phyloP scores from a whole-genome alignment of 2,329 filamentous ascomycete genomes.

The Penicillium sp. region DNA sequence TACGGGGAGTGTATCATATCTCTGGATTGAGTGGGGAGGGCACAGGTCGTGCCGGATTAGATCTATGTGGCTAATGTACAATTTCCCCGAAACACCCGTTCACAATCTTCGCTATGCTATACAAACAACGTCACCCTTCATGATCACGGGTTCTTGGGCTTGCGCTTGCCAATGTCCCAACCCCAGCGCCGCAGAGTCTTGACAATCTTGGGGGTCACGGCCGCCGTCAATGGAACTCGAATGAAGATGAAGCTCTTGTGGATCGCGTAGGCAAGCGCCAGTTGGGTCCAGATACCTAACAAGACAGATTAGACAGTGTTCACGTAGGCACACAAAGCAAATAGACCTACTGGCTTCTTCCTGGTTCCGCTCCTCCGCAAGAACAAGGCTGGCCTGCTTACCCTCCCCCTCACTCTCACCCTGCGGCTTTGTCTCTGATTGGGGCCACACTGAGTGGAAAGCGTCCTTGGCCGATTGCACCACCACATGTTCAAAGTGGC shows the following conservation, averaged over 20 bases:
- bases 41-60: conserved; percentile 21
- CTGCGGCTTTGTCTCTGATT: background rate
- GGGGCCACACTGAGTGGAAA: conserved; percentile 40
- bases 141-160: conserved; percentile 37
- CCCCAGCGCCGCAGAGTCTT: conserved; percentile 84
- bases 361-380: conserved; percentile 61
- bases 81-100: conserved; percentile 16
- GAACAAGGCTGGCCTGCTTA: conserved; percentile 49
- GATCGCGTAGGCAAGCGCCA: conserved; percentile 91
- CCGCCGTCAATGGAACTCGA: conserved; percentile 87
- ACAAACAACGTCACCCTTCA: conserved; percentile 18
- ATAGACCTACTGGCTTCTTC: conserved; percentile 69
- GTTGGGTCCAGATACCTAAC: conserved; percentile 72
- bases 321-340: background rate
- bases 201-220: conserved; percentile 90
- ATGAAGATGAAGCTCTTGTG: conserved; percentile 98
- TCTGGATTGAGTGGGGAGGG: conserved; percentile 26
- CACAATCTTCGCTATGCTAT: conserved; percentile 23
- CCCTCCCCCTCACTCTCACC: conserved; percentile 17
- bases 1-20: conserved; percentile 13
- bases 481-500: conserved; percentile 51
- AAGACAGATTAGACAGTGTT: background rate
- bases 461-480: conserved; percentile 38
- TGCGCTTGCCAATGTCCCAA: conserved; percentile 87
- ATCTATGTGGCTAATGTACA: conserved; percentile 37